Evolutionary conservation across 2,329 filamentous ascomycete genomes (phyloP), one percentile per base, ranked within the genome.

Genomic region (Aspergillus unguis): DNA sequence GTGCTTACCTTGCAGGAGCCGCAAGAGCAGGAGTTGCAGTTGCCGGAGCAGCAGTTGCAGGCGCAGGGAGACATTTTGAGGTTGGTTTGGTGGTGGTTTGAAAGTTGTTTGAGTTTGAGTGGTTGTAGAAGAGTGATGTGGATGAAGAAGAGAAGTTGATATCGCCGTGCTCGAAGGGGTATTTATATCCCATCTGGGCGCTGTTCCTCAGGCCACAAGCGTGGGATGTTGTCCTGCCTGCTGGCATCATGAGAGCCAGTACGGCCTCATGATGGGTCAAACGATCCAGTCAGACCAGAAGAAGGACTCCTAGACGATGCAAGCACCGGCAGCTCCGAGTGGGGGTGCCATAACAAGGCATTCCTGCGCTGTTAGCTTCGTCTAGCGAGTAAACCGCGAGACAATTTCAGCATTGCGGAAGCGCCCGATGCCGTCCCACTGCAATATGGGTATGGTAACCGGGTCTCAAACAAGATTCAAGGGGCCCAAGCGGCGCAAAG

Each of bases 51-150:
- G 52, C 52, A 54, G 52, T 49, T 54, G 52, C 52, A 54, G 10
- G 42, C 17, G 52, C 52, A 54, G 52, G 52, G 52, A 54, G 52
- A 54, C 52, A 54, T 54, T 1, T 54, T 54, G 52, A 41, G 10
- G 28, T 29, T 53, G 25, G 40, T 38, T 47, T 47, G 32, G 50
- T 44, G 17, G 25, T 11, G 31, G 10, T 46, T 47, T 43, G 11
- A 9, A 7, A 29, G 7, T 44, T 45, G 31, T 31, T 45, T 45
- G 28, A 26, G 31, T n/a, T 25, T 42, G 28, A 28, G 6, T 36
- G 23, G 26, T 36, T 33, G 27, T 29, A 35, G 23, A 17, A 36
- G 38, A 28, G 28, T 10, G 25, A 48, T n/a, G 29, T 6, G 41
- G 42, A 40, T 33, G 36, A 28, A 10, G 28, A 27, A 42, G 32